phyloP scores from a whole-genome alignment of 352 stramenopile genomes.

The Phytophthora cactorum region DNA sequence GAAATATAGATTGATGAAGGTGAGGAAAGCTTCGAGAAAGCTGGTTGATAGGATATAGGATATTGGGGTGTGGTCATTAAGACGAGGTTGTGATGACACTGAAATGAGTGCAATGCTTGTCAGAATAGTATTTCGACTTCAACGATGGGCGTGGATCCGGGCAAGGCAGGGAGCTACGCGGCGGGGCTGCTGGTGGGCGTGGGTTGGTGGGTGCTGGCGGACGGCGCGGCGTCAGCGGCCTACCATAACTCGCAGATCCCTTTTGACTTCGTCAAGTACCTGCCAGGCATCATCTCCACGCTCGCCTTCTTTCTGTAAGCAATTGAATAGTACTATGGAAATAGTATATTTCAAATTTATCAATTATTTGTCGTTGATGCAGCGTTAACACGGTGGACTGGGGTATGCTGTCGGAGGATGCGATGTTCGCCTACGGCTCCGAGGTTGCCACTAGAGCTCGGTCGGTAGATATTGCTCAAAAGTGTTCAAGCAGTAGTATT shows the following conservation, averaged over 20 bases:
- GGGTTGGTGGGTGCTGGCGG: slow-evolving; percentile 69
- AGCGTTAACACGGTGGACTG: slow-evolving; percentile 73
- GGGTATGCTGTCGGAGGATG: slow-evolving; percentile 64
- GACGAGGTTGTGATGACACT: not conserved
- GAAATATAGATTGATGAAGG: not conserved
- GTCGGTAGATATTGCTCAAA: slow-evolving; percentile 21
- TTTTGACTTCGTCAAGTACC: slow-evolving; percentile 67
- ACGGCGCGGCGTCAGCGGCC: slow-evolving; percentile 52
- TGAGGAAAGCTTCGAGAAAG: not conserved
- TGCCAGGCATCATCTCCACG: slow-evolving; percentile 60
- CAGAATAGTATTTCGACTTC: slow-evolving; percentile 7
- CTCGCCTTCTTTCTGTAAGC: slow-evolving; percentile 64
- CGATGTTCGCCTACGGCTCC: slow-evolving; percentile 46
- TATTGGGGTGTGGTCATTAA: not conserved
- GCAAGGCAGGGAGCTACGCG: slow-evolving; percentile 53
- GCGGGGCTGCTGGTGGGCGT: slow-evolving; percentile 57
- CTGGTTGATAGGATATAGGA: not conserved
- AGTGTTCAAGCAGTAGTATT: not conserved
- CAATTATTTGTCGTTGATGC: not conserved
- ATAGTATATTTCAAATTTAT: slow-evolving; percentile 1
- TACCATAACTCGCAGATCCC: slow-evolving; percentile 58
- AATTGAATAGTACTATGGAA: slow-evolving; percentile 6
- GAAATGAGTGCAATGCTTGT: not conserved
- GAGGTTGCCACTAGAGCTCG: slow-evolving; percentile 53
- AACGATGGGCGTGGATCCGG: slow-evolving; percentile 38